Evolutionary conservation across 495 filamentous ascomycete genomes (phyloP), one percentile per base, ranked within the genome.

Genomic region (Platismatia glauca): DNA sequence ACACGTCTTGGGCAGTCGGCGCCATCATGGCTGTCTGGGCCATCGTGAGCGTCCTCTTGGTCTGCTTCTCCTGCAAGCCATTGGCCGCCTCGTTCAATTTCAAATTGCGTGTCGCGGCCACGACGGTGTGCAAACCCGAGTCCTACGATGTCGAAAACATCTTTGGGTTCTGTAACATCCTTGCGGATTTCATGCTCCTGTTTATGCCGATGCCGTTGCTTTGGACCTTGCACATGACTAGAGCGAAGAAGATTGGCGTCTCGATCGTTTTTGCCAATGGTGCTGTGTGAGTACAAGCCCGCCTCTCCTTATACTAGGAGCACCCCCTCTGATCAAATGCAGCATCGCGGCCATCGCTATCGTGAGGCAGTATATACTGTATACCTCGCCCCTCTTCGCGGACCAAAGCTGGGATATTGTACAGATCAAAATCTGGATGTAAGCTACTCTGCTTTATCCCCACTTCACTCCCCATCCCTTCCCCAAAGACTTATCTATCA

Each of bases 131-230:
- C 44, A 60, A 3, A 5, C 15, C 7, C 1, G 11, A 9, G 4
- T 16, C 50, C 4, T 18, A 13, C 16, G 24, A 56, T 7, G 62
- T 64, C 8, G 43, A 31, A 27, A 52, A 31, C 44, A 43, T 59
- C 6, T 57, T 52, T 34, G 62, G 62, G 0, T 64, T 22, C 4
- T 64, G 29, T 35, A 64, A 60, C 43, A 60, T 60, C 43, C 16
- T 64, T 13, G 59, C 48, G 2, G 62, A 64, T n/a, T 64, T 64
- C 29, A 39, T 50, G 9, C 20, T 60, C 2, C 35, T 64, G 24
- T 8, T 64, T 12, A 6, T 60, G 62, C 62, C 62, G 1, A 46
- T 46, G 29, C 62, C 62, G 0, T 35, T 56, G 57, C 15, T 64
- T 11, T 64, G 56, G 62, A 60, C 39, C 0, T 34, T 64, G 20